Percentiles rank a stretch among this genome's conserved stretches.
These are phyloP conservation scores for Neocucurbitaria cava DNA, from an alignment of 2,329 filamentous ascomycete species.

Conservation along the genomic window DNA sequence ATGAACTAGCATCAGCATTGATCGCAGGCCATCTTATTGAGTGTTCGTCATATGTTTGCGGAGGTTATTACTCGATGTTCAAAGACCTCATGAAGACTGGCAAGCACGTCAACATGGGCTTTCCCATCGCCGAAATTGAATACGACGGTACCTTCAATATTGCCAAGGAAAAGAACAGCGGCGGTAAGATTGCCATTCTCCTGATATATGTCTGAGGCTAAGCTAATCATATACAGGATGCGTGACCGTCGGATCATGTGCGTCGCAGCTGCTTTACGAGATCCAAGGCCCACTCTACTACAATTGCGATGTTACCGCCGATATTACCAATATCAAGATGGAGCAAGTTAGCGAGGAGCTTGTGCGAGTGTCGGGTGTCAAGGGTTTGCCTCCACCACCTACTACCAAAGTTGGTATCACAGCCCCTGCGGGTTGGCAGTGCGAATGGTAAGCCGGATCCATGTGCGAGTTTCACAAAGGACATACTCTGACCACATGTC, in stretches of 20 bases:
- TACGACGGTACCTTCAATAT: constrained; percentile 26
- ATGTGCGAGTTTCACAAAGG: constrained; percentile 35
- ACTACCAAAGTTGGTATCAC: neutral
- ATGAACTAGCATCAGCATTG: constrained; percentile 43
- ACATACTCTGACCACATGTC: neutral
- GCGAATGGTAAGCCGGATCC: constrained; percentile 49
- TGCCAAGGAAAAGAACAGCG: constrained; percentile 42
- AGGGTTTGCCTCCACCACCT: neutral
- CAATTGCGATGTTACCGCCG: constrained; percentile 52
- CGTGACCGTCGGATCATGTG: constrained; percentile 57
- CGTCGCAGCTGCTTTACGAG: constrained; percentile 58
- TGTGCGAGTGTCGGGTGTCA: neutral
- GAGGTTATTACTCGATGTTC: constrained; percentile 45
- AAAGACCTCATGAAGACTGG: constrained; percentile 44
- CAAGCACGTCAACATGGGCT: constrained; percentile 43
- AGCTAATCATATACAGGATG: constrained; percentile 11
- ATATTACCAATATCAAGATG: constrained; percentile 32
- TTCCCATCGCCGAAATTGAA: constrained; percentile 32
- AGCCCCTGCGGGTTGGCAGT: neutral
- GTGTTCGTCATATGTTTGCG: constrained; percentile 45
- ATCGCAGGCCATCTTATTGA: constrained; percentile 53
- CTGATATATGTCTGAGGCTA: neutral
- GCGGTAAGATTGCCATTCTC: constrained; percentile 27
- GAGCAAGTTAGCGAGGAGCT: neutral
- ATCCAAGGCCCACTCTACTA: constrained; percentile 51